A percentile compares a stretch with the other conserved stretches of the same genome.
phyloP scores from a whole-genome alignment of 345 rosid species.

The Populus deltoides region DNA sequence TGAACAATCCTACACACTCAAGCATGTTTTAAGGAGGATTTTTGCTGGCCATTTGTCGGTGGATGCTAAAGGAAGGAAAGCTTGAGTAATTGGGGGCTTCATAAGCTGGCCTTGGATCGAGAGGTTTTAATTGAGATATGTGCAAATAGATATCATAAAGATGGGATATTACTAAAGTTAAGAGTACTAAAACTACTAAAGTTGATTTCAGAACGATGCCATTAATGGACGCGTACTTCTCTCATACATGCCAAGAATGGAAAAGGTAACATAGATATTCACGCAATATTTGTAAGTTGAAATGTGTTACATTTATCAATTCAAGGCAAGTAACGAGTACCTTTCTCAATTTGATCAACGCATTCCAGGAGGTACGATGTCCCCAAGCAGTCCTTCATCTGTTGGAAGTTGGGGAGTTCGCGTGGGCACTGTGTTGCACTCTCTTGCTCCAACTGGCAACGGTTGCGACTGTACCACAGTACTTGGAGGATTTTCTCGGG shows the following conservation, averaged over 20 bases:
- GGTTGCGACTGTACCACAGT: conserved; percentile 20
- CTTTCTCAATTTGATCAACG: conserved; percentile 41
- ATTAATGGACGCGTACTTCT: not conserved
- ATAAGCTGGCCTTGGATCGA: not conserved
- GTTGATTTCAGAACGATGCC: not conserved
- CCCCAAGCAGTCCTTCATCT: conserved; percentile 84
- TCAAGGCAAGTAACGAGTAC: conserved; percentile 23
- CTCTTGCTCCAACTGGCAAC: conserved; percentile 17
- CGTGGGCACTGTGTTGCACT: not conserved
- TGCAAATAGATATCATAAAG: not conserved
- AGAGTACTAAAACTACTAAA: not conserved
- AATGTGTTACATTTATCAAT: not conserved
- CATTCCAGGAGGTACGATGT: conserved; percentile 79
- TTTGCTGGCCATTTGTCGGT: not conserved
- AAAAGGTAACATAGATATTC: not conserved
- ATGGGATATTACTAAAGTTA: not conserved
- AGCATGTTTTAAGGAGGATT: not conserved
- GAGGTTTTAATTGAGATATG: not conserved
- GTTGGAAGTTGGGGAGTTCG: conserved; percentile 21
- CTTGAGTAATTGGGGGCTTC: not conserved
- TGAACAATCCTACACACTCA: not conserved
- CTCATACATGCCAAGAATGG: not conserved
- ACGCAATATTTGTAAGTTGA: not conserved
- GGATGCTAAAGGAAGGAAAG: not conserved
- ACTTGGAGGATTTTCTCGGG: conserved; percentile 35